These are phyloP conservation scores for Xenoacremonium recifei DNA, from an alignment of 2,329 filamentous ascomycete species.

Conservation along the genomic window DNA sequence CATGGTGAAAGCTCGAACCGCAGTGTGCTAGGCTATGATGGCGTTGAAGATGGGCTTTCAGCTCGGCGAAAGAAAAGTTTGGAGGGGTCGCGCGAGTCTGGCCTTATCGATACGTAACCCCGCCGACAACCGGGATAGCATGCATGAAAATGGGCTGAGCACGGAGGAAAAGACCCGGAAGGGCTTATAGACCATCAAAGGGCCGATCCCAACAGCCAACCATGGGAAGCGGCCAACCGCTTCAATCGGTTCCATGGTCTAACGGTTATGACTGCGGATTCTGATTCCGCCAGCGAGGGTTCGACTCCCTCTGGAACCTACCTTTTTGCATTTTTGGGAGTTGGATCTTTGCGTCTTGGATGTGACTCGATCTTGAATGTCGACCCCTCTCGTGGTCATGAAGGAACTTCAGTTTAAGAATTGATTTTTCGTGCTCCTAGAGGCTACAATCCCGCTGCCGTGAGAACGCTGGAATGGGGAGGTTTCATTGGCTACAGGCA, in stretches of 20 bases:
- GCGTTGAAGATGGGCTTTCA: too few species aligned
- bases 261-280: slow-evolving; percentile 38
- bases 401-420: too few species aligned
- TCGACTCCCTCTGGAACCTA: slow-evolving; percentile 36
- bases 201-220: not conserved
- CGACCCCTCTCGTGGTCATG: too few species aligned
- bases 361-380: too few species aligned
- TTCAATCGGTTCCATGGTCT: slow-evolving; percentile 33
- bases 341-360: too few species aligned
- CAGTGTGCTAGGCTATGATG: too few species aligned
- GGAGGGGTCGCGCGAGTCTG: slow-evolving; percentile 29
- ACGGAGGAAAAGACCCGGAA: too few species aligned
- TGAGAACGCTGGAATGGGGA: too few species aligned
- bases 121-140: slow-evolving; percentile 9
- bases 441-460: too few species aligned
- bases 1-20: slow-evolving; percentile 26
- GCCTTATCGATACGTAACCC: slow-evolving; percentile 28
- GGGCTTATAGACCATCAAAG: not conserved
- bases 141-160: not conserved
- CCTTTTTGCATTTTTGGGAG: slow-evolving; percentile 10
- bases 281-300: slow-evolving; percentile 38
- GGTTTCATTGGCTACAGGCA: too few species aligned
- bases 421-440: too few species aligned
- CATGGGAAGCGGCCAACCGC: slow-evolving; percentile 27
- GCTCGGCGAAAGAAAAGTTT: slow-evolving; percentile 40